Evolutionary conservation across 116 monocot species (phyloP).

Genomic region (Thalassia testudinum): DNA sequence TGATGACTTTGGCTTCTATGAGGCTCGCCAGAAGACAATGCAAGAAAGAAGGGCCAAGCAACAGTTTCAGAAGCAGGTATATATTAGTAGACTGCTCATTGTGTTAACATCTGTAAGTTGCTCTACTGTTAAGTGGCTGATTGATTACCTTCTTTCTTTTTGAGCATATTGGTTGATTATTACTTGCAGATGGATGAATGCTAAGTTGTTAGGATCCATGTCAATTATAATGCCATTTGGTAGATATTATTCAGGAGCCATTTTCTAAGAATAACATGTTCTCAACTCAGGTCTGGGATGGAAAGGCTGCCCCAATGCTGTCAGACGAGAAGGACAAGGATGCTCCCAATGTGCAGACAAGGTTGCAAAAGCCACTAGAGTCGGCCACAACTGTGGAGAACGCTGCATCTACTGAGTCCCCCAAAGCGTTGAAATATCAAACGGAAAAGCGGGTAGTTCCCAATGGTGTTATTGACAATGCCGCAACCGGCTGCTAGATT

Average conservation of each 20-base stretch:
- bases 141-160: background rate
- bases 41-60: constrained; percentile 59
- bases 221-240: background rate
- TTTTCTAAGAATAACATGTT: background rate
- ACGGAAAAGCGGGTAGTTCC: constrained; percentile 15
- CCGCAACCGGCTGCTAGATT: background rate
- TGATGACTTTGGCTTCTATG: constrained; percentile 87
- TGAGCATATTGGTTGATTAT: background rate
- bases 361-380: constrained; percentile 26
- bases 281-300: constrained; percentile 22
- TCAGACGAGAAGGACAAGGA: constrained; percentile 27
- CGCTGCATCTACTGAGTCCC: constrained; percentile 4
- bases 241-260: background rate
- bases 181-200: background rate
- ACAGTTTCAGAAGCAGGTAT: constrained; percentile 60
- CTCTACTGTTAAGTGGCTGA: background rate
- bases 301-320: constrained; percentile 6
- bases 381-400: constrained; percentile 28
- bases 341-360: constrained; percentile 8
- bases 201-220: background rate
- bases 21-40: constrained; percentile 63
- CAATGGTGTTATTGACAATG: constrained; percentile 2
- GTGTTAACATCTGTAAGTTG: background rate
- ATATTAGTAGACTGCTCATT: background rate
- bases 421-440: constrained; percentile 11